Evolutionary conservation across 805 yeast genomes (phyloP), one percentile per base, ranked within the genome.

Genomic region (Nematodospora valgi): DNA sequence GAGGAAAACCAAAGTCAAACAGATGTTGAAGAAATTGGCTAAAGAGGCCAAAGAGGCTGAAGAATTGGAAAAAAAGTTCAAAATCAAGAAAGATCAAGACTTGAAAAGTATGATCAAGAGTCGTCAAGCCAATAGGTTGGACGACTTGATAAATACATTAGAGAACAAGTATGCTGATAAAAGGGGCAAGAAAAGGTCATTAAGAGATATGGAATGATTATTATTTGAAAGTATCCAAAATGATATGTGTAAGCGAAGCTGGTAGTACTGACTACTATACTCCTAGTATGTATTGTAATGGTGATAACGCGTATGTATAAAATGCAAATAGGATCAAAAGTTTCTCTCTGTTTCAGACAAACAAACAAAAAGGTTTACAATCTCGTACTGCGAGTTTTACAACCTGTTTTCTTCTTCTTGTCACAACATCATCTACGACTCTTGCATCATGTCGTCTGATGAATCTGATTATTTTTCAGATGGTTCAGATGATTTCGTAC

Each of bases 1-100:
- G 2, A 62, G 84, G 24, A 58, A 62, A 30, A 56, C 70, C 10
- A 63, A 64, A 46, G 72, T 76, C 24, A 64, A 62, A 45, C 72
- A 70, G 46, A 69, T 75, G 47, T 47, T 65, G 34, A 73, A 76
- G 38, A 59, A 64, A 31, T 63, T 76, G 41, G 79, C 78, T 10
- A 78, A 72, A 41, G 88, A 83, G 47, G 82, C 87, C 2, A 68
- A 69, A 40, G 80, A 81, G 49, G 86, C 85, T 0, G 76, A 71
- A 39, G 64, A 62, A 41, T 51, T 73, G 43, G 68, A 70, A 43
- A 52, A 61, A 40, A 58, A 53, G 52, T 70, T 47, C 10, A 63
- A 50, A 34, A 37, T 51, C 4, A 57, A 51, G 13, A 51, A 52
- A 4, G 72, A 63, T 37, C 62, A 48, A 36, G 76, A 73, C 38